Percentiles rank a stretch among this genome's conserved stretches.
phyloP scores from a whole-genome alignment of 2,329 filamentous ascomycete genomes.

The Davidsoniella neocaledoniae region DNA sequence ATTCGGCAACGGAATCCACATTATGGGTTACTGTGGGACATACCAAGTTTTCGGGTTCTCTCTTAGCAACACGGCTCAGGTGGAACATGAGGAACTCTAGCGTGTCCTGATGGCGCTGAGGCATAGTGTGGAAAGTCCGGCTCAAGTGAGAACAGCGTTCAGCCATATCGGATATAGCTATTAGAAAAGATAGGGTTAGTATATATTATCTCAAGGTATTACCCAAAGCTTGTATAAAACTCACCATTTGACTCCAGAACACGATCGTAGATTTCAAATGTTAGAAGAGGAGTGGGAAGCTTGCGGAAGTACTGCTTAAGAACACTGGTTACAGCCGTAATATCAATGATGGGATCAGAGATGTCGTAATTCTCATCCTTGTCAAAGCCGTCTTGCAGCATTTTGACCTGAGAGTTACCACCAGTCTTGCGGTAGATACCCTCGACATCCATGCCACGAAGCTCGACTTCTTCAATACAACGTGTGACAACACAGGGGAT shows the following conservation, averaged over 20 bases:
- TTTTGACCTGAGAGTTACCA: constrained; percentile 77
- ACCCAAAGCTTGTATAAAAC: constrained; percentile 18
- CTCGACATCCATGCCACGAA: constrained; percentile 91
- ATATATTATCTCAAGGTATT: background rate
- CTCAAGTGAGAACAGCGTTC: constrained; percentile 57
- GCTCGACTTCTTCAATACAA: constrained; percentile 92
- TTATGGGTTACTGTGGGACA: constrained; percentile 17
- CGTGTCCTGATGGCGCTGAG: constrained; percentile 69
- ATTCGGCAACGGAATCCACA: background rate
- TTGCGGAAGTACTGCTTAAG: constrained; percentile 97
- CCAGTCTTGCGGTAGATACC: constrained; percentile 97
- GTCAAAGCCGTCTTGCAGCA: constrained; percentile 83
- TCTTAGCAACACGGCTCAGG: constrained; percentile 66
- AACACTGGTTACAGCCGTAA: constrained; percentile 87
- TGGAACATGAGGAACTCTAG: constrained; percentile 92
- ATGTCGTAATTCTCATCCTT: constrained; percentile 76
- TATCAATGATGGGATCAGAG: constrained; percentile 82
- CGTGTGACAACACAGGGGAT: constrained; percentile 82
- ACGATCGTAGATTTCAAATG: constrained; percentile 80
- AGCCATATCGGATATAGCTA: constrained; percentile 46
- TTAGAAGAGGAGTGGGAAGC: constrained; percentile 74
- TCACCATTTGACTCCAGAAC: constrained; percentile 66
- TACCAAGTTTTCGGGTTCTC: constrained; percentile 72
- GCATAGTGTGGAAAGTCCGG: constrained; percentile 60
- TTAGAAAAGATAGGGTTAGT: constrained; percentile 11